Evolutionary conservation across 2,329 filamentous ascomycete genomes (phyloP).

Genomic region (Sporothrix curviconia): DNA sequence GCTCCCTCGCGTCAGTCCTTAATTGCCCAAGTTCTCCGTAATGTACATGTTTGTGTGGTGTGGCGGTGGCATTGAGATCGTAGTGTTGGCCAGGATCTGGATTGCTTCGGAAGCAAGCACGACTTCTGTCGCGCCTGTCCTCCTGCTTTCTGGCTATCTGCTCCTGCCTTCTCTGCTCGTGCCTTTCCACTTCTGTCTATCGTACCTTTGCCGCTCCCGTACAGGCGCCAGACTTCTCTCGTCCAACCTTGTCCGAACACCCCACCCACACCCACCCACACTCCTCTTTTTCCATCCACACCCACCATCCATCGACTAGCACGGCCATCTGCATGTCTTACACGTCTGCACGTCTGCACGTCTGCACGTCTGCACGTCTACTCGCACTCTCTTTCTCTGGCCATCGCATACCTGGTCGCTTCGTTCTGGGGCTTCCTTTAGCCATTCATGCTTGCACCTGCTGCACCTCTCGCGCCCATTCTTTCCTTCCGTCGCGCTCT

Average conservation of each 20-base stretch:
- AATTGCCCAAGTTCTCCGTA: no score
- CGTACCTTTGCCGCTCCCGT: conserved; percentile 13
- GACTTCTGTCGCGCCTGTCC: no score
- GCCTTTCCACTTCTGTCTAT: neutral
- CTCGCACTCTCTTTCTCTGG: conserved; percentile 1
- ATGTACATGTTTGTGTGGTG: no score
- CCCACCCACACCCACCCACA: conserved; percentile 13
- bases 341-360: neutral
- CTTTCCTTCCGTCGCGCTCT: conserved; percentile 7
- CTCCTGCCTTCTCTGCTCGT: neutral
- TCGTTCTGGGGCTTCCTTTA: conserved; percentile 17
- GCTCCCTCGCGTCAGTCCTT: no score
- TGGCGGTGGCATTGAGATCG: no score
- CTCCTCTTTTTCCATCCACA: conserved; percentile 9
- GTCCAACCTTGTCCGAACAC: conserved; percentile 11
- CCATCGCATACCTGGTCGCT: conserved; percentile 15
- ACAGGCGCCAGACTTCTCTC: conserved; percentile 12
- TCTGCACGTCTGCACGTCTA: neutral
- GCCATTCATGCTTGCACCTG: conserved; percentile 18
- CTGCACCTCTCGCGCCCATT: conserved; percentile 11
- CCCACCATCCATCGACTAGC: conserved; percentile 7
- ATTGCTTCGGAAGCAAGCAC: no score
- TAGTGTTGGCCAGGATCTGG: no score
- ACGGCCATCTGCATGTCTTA: no score
- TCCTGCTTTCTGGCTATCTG: neutral